Percentiles rank a stretch among this genome's conserved stretches.
These are phyloP conservation scores for Trematosphaeria pertusa DNA, from an alignment of 2,329 filamentous ascomycete species.

Conservation along the genomic window DNA sequence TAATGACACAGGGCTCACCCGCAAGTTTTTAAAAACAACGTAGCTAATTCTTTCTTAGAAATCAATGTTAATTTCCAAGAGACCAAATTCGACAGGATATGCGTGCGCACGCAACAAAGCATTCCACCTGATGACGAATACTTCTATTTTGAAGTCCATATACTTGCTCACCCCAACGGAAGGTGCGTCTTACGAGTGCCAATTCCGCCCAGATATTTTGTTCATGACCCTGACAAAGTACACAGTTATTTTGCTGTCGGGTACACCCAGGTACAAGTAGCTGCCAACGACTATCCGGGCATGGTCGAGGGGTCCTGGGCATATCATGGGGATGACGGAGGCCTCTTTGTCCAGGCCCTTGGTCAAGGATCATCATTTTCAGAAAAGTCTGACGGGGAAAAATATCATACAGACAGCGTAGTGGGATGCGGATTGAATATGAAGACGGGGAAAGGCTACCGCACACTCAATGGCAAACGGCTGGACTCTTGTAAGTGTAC, in stretches of 20 bases:
- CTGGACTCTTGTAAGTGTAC: slow-evolving; percentile 1
- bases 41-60: not conserved
- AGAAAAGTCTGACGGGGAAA: not conserved
- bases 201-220: not conserved
- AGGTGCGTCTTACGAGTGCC: not conserved
- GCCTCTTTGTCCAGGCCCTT: not conserved
- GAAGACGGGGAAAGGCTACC: not conserved
- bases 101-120: not conserved
- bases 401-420: not conserved
- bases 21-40: not conserved
- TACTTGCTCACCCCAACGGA: not conserved
- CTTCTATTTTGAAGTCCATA: not conserved
- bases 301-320: not conserved
- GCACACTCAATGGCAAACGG: not conserved
- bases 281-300: not conserved
- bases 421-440: not conserved
- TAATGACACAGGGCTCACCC: not conserved
- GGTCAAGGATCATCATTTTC: not conserved
- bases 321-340: not conserved
- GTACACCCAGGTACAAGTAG: not conserved
- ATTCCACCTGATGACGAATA: not conserved
- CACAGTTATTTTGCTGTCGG: not conserved
- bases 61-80: not conserved
- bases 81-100: not conserved
- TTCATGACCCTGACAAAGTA: not conserved